A percentile compares a stretch with the other conserved stretches of the same genome.
Evolutionary conservation across 306 rosid species (phyloP).

Genomic region (Rosa multiflora): DNA sequence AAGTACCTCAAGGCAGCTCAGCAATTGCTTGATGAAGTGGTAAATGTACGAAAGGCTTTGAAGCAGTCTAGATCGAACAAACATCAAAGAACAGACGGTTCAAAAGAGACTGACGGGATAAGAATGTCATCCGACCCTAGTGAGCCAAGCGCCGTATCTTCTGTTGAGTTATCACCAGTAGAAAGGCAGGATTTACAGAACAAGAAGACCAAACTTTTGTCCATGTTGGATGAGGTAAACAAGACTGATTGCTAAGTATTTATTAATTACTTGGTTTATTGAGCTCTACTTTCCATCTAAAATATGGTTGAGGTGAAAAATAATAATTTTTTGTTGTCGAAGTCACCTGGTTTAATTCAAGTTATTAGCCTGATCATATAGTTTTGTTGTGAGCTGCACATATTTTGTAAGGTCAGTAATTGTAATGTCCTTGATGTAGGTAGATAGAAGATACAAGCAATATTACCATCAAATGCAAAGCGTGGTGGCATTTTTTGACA

Average conservation of each 20-base stretch:
- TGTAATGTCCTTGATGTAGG: conserved; percentile 43
- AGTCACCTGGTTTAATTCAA: not conserved
- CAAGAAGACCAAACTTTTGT: conserved; percentile 70
- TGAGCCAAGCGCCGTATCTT: conserved; percentile 43
- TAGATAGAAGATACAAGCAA: conserved; percentile 75
- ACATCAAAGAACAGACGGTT: conserved; percentile 45
- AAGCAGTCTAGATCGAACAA: conserved; percentile 56
- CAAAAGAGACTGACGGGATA: conserved; percentile 60
- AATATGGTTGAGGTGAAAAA: not conserved
- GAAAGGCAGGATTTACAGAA: conserved; percentile 70
- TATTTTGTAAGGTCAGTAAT: not conserved
- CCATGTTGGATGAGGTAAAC: conserved; percentile 82
- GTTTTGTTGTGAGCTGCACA: not conserved
- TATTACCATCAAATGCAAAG: conserved; percentile 80
- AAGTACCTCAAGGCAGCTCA: conserved; percentile 73
- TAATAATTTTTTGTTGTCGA: not conserved
- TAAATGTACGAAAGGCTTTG: conserved; percentile 66
- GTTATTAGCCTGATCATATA: not conserved
- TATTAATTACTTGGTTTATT: not conserved
- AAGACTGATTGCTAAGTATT: conserved; percentile 10
- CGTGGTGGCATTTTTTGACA: conserved; percentile 68
- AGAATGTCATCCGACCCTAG: conserved; percentile 44
- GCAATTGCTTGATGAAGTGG: conserved; percentile 81
- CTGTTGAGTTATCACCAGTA: conserved; percentile 52
- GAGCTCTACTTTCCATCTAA: not conserved